Evolutionary conservation across 495 filamentous ascomycete genomes (phyloP).

Genomic region (Aspergillus panamensis): DNA sequence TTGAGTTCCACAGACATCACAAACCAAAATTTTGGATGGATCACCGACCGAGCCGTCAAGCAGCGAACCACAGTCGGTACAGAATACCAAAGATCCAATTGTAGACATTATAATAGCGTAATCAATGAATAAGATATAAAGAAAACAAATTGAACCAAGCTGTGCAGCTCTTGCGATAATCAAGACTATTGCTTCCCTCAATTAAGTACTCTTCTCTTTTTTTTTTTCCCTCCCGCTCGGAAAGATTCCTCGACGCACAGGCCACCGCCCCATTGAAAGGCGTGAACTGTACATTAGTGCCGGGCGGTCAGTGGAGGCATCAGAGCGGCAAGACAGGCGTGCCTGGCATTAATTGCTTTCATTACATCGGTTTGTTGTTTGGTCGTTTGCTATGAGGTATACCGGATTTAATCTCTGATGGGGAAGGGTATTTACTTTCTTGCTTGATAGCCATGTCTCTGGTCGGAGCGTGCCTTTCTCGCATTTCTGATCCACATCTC

Average conservation of each 20-base stretch:
- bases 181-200: no score
- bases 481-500: slow-evolving; percentile 37
- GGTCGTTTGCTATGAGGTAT: slow-evolving; percentile 2
- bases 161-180: no score
- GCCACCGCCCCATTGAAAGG: slow-evolving; percentile 18
- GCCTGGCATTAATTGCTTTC: slow-evolving; percentile 29
- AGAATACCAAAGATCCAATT: slow-evolving; percentile 89
- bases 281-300: slow-evolving; percentile 20
- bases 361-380: slow-evolving; percentile 17
- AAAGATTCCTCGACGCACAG: slow-evolving; percentile 30
- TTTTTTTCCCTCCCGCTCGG: slow-evolving; percentile 16
- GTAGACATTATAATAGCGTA: slow-evolving; percentile 62
- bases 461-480: slow-evolving; percentile 48
- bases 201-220: slow-evolving; percentile 27
- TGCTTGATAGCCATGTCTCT: slow-evolving; percentile 44
- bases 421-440: slow-evolving; percentile 16
- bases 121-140: neutral
- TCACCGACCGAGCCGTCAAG: slow-evolving; percentile 75
- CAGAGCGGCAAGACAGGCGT: slow-evolving; percentile 24
- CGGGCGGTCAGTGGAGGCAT: slow-evolving; percentile 39
- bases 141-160: no score
- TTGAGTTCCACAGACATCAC: slow-evolving; percentile 77
- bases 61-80: slow-evolving; percentile 88
- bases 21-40: slow-evolving; percentile 68
- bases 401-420: slow-evolving; percentile 8